These are phyloP conservation scores for Ogataea corticis DNA, from an alignment of 805 yeast genomes.

Conservation along the genomic window DNA sequence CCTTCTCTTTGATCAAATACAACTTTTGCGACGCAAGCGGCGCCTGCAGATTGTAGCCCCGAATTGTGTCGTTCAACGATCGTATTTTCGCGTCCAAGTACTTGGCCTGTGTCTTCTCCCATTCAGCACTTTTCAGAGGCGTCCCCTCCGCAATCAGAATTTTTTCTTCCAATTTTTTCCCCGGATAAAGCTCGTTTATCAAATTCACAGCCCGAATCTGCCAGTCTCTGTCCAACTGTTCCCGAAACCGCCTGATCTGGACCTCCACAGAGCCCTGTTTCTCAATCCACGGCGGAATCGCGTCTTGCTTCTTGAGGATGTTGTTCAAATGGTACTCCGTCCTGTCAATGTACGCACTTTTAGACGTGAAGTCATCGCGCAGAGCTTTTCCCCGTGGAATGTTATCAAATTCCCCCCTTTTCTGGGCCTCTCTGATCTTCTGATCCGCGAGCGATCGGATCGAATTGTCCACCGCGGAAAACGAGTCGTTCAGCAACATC, in stretches of 20 bases:
- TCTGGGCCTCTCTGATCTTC: conserved; percentile 70
- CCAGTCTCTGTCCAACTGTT: conserved; percentile 44
- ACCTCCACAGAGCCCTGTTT: conserved; percentile 59
- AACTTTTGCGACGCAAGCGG: conserved; percentile 59
- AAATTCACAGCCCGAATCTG: conserved; percentile 31
- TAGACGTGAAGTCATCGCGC: conserved; percentile 37
- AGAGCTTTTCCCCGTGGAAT: conserved; percentile 66
- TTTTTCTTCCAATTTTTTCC: conserved; percentile 17
- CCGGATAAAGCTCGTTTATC: conserved; percentile 31
- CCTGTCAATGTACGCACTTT: conserved; percentile 59
- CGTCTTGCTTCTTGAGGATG: conserved; percentile 72
- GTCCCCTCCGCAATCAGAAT: conserved; percentile 23
- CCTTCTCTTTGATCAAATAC: conserved; percentile 48
- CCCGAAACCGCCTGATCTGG: conserved; percentile 50
- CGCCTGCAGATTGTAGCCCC: conserved; percentile 65
- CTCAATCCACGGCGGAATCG: conserved; percentile 90
- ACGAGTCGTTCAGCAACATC: conserved; percentile 43
- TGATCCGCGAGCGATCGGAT: conserved; percentile 73
- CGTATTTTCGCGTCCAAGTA: conserved; percentile 39
- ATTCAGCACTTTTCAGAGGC: conserved; percentile 27
- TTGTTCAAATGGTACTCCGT: conserved; percentile 81
- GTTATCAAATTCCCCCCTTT: conserved; percentile 66
- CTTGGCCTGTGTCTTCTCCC: conserved; percentile 38
- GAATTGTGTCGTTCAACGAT: conserved; percentile 46
- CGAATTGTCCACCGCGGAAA: conserved; percentile 47